Base-by-base conservation (phyloP, 1,139 yeast species). In the Candida mesenterica region DNA sequence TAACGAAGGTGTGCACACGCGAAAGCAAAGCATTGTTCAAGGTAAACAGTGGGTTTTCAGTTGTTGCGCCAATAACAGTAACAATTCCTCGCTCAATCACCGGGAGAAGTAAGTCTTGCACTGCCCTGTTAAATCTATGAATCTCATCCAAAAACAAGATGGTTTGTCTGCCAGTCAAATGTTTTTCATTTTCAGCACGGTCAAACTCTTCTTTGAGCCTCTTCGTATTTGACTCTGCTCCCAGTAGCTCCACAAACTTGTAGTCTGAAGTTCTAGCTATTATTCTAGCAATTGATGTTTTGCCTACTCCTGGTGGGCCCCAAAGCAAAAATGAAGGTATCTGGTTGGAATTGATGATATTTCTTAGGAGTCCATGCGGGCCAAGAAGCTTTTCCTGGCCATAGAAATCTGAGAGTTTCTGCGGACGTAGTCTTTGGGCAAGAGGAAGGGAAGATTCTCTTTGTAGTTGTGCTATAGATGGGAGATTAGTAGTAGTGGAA, bases 271-370 rank as follows among this genome's bases (percentile, higher is more conserved):
- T 61, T 23, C 65, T 60, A 1, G 80, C 83, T 6, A 85, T 68
- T 16, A 83, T 79, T 35, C 85, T 55, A 1, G 80, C 79, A 32
- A 76, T 50, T 0, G 97, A 81, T 0, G 99, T 92, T 55, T 92
- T 92, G 0, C 99, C 99, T 2, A 84, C 92, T 0, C 97, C 97
- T 1, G 97, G 95, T 1, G 86, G 86, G 0, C 99, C 99, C 97
- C 97, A 92, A 10, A 92, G 64, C 5, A 92, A 79, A 66, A 92
- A 75, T 0, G 97, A 89, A 0, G 97, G 97, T 2, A 79, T 76
- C 44, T 61, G 64, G 29, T 79, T 83, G 2, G 74, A 59, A 24
- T 72, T 70, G 2, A 92, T 75, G 37, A 87, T 81, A 32, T 82
- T 80, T 29, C 86, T 67, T 12, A 94, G 59, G 0, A 88, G 61